Evolutionary conservation across 208 protist genomes (phyloP), one percentile per base, ranked within the genome.

Genomic region (Acanthamoeba quina): DNA sequence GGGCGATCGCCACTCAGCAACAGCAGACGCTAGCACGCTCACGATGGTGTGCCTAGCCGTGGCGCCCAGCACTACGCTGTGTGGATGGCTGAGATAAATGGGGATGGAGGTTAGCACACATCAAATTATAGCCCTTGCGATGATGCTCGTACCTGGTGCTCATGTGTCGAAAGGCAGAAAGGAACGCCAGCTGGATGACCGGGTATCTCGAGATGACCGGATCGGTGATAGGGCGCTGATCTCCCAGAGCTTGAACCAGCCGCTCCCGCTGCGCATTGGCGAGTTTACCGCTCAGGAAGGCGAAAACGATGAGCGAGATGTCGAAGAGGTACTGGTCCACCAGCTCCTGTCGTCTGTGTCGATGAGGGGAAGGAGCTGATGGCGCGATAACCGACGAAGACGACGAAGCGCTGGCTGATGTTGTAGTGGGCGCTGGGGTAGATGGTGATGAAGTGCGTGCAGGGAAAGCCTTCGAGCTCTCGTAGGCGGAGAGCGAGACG

Each of bases 121-220:
- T 56, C 3, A 11, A 56, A 56, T 56, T 4, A 13, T 5, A 56
- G 17, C 13, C 11, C 15, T 56, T 7, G 17, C 11, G 15, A 13
- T 21, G 17, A 3, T 21, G 15, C 52, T 21, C 15, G 58, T 64
- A 64, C 58, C 58, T 64, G 24, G 64, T 70, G 29, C 64, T 86
- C 47, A 86, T 52, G 31, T 86, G 78, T 5, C 78, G 78, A 41
- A 86, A 86, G n/a, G 78, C 78, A 24, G 78, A 29, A 11, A 86
- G 54, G 31, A 64, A 60, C 9, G 49, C 78, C 44, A 86, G 17
- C 78, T 64, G 54, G 49, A 86, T 52, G 49, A 56, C 47, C 19
- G 78, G 41, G 44, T 64, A 56, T 9, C 54, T 44, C 37, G 47
- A 64, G n/a, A 86, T 49, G 47, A 64, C 44, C 15, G 78, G 78